These are phyloP conservation scores for Drechmeria coniospora DNA, from an alignment of 2,329 filamentous ascomycete genomes.

Conservation along the genomic window DNA sequence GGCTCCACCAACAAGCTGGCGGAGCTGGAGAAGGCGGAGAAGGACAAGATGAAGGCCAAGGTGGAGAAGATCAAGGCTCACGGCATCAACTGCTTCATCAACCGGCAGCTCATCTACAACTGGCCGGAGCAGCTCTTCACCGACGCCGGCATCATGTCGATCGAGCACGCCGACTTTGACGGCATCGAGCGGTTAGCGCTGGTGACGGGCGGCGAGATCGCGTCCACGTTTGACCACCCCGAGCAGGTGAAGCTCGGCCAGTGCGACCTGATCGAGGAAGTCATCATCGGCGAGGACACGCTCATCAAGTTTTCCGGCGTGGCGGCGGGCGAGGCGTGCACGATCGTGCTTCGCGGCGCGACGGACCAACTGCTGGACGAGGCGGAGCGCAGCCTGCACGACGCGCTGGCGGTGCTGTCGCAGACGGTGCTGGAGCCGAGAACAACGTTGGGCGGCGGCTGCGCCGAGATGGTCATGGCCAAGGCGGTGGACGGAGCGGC, in stretches of 20 bases:
- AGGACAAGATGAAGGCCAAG: conserved; percentile 99
- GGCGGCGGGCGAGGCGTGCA: conserved; percentile 85
- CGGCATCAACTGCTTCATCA: conserved; percentile 99
- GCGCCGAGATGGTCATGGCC: conserved; percentile 97
- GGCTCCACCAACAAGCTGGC: conserved; percentile 91
- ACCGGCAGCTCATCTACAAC: conserved; percentile 98
- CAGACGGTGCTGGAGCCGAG: conserved; percentile 92
- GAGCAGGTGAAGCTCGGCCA: conserved; percentile 92
- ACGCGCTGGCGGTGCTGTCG: conserved; percentile 87
- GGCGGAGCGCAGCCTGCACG: conserved; percentile 88
- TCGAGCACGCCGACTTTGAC: conserved; percentile 98
- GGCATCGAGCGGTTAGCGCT: conserved; percentile 89
- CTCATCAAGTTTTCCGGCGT: conserved; percentile 96
- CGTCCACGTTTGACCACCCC: conserved; percentile 94
- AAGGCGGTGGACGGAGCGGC: conserved; percentile 91
- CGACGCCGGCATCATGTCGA: conserved; percentile 93
- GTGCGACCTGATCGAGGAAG: conserved; percentile 91
- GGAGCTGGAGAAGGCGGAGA: conserved; percentile 95
- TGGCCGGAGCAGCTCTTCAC: conserved; percentile 99
- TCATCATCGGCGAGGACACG: conserved; percentile 96
- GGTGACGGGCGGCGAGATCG: conserved; percentile 93
- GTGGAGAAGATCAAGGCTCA: conserved; percentile 98
- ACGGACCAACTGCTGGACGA: conserved; percentile 96
- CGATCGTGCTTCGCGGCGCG: conserved; percentile 87
- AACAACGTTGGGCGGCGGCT: conserved; percentile 88